Evolutionary conservation across 2,329 filamentous ascomycete species (phyloP), one percentile per base, ranked within the genome.

Genomic region (Cladosporium sp.): DNA sequence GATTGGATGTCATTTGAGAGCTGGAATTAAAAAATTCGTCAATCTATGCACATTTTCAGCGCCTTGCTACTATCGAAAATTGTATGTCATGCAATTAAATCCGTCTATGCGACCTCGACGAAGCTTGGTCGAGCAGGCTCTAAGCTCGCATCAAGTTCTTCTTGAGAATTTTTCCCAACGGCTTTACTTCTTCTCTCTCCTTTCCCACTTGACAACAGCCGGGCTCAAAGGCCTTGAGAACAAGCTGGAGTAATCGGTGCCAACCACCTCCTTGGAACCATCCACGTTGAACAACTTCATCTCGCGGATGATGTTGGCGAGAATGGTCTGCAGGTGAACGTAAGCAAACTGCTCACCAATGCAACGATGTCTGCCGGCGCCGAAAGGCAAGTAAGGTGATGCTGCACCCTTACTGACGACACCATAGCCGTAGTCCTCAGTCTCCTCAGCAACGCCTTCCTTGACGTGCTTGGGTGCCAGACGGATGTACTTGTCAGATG

Each of bases 331-430:
- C 63, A 97, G 80, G 77, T 97, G 93, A 59, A 95, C 82, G 72
- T 95, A 96, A 66, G 93, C 93, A 74, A 97, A 97, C 70, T 96
- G 91, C 81, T 97, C 93, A 65, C 93, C 93, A 70, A 97, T 97
- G 76, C 93, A 97, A 65, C 93, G 83, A 76, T 97, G 93, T 66
- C 93, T 83, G 42, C 93, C 93, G 30, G 92, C 93, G 60, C 93
- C 93, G 71, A 97, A 97, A 1, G 93, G 93, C 50, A 97, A 84
- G 74, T 97, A 97, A 0, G 93, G 92, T 55, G 89, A 95, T 60
- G 85, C 85, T 14, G 90, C 88, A 58, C 93, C 93, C 81, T 97
- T 96, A 81, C 86, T 92, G 65, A 97, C 89, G 52, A 96, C 80
- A 62, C 93, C 93, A 74, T 96, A 97, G 36, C 93, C 93, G 73